These are phyloP conservation scores for Hypoxylon lienhwacheense DNA, from an alignment of 495 filamentous ascomycete species.

Conservation along the genomic window DNA sequence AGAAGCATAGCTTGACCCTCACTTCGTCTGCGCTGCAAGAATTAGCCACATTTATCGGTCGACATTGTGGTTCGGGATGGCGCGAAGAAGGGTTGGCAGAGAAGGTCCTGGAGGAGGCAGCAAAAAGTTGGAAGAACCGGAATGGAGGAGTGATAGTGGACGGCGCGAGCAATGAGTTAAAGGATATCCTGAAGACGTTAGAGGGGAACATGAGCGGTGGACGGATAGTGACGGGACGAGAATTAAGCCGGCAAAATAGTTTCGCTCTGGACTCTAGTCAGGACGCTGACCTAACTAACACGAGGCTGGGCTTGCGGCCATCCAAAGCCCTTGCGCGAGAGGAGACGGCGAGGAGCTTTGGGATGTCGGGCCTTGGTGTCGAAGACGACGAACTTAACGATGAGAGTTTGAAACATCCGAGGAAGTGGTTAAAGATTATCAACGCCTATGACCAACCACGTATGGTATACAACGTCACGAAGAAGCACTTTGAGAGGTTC, in stretches of 20 bases:
- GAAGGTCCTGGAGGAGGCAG: constrained; percentile 86
- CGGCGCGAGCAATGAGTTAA: constrained; percentile 72
- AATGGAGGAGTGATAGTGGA: constrained; percentile 87
- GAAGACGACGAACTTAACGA: constrained; percentile 65
- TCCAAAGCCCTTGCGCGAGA: constrained; percentile 46
- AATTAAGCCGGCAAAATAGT: constrained; percentile 62
- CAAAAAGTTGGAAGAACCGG: constrained; percentile 83
- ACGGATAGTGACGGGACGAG: constrained; percentile 55
- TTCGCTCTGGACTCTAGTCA: constrained; percentile 47
- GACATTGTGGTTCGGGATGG: constrained; percentile 94
- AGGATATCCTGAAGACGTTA: constrained; percentile 75
- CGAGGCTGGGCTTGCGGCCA: constrained; percentile 49
- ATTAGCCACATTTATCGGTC: constrained; percentile 85
- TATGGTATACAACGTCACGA: constrained; percentile 77
- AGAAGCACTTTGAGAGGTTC: constrained; percentile 87
- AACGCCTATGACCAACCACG: constrained; percentile 85
- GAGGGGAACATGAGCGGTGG: constrained; percentile 85
- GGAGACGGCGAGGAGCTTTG: constrained; percentile 65
- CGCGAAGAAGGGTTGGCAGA: constrained; percentile 92
- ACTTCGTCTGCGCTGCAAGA: constrained; percentile 83
- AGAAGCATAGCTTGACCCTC: constrained; percentile 94
- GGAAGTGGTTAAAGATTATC: constrained; percentile 77
- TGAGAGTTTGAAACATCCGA: constrained; percentile 60
- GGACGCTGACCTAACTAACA: constrained; percentile 45
- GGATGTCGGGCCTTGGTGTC: constrained; percentile 60